These are phyloP conservation scores for Biscogniauxia marginata DNA, from an alignment of 2,329 filamentous ascomycete genomes.

Conservation along the genomic window DNA sequence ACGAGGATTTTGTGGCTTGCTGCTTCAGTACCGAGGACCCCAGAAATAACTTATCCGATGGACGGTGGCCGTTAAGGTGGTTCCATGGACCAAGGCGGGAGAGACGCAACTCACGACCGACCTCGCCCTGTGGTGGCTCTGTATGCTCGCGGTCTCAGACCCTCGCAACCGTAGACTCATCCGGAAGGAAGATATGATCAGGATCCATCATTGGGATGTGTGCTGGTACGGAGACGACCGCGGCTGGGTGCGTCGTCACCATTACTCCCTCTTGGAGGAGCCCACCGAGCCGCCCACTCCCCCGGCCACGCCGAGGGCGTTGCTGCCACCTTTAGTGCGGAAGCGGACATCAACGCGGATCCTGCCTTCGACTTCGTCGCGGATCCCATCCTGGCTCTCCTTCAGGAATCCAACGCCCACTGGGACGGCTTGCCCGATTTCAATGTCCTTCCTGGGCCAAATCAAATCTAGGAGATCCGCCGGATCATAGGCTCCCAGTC, in stretches of 20 bases:
- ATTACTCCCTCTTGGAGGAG: not conserved
- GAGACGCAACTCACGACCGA: too few relatives aligned
- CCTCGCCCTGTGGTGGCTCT: constrained; percentile 2
- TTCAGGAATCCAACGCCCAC: not conserved
- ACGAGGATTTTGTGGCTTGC: too few relatives aligned
- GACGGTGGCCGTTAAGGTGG: too few relatives aligned
- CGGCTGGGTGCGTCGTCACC: not conserved
- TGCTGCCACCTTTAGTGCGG: not conserved
- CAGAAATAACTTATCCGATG: too few relatives aligned
- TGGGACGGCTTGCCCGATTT: not conserved
- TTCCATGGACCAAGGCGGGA: too few relatives aligned
- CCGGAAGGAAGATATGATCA: not conserved
- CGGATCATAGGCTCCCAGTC: not conserved
- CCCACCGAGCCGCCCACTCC: not conserved
- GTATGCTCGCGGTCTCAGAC: not conserved
- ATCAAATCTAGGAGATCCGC: not conserved
- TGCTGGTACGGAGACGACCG: not conserved
- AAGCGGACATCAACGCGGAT: not conserved
- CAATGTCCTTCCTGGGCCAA: not conserved
- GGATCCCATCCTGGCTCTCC: not conserved
- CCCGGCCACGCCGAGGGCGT: not conserved
- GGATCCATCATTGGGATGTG: constrained; percentile 1
- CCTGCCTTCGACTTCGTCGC: not conserved
- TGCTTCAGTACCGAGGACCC: too few relatives aligned
- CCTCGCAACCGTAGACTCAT: not conserved